Base-by-base conservation (phyloP, 768 basidiomycete species). In the Podaxis sp. region DNA sequence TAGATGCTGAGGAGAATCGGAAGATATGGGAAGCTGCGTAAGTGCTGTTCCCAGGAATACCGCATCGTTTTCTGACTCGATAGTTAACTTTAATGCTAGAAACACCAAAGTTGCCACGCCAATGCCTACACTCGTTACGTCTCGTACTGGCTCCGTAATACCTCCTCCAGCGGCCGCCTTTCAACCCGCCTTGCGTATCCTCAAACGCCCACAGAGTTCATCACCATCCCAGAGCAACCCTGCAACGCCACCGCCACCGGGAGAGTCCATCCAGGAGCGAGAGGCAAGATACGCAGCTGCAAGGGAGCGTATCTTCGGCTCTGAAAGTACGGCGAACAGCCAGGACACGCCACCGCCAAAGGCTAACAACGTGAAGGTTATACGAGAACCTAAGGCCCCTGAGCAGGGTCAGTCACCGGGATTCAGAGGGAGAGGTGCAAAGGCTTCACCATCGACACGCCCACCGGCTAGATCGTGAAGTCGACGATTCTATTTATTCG, bases 281-380 rank as follows among this genome's bases (percentile, higher is more conserved):
- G 90, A 91, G 70, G 87, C 84, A 17, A 82, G 86, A 59, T 93
- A 93, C 71, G 82, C 87, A 61, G 88, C 85, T 19, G 90, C 91
- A 2, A 77, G 91, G 28, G 84, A 87, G 59, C 81, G 91, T 22
- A 92, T 93, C 57, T 93, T 92, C 64, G 85, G 86, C 3, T 67
- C 66, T 28, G 65, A 61, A 5, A 38, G 30, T 26, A 9, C 60
- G 3, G 59, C 40, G 48, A 48, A 52, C 30, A 30, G 19, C 13
- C 33, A 24, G n/a, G 11, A 11, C 24, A 33, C 59, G 15, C 15
- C 59, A 8, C 24, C 49, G 30, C 42, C 53, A 19, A 48, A 33
- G 19, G 15, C 30, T 15, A 46, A 46, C 52, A 38, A 49, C 28
- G 55, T 57, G 19, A 63, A 56, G 48, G 48, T 62, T 15, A 46